Evolutionary conservation across 192 early-diverging fungal species (phyloP).

Genomic region (Powellomyces hirtus): DNA sequence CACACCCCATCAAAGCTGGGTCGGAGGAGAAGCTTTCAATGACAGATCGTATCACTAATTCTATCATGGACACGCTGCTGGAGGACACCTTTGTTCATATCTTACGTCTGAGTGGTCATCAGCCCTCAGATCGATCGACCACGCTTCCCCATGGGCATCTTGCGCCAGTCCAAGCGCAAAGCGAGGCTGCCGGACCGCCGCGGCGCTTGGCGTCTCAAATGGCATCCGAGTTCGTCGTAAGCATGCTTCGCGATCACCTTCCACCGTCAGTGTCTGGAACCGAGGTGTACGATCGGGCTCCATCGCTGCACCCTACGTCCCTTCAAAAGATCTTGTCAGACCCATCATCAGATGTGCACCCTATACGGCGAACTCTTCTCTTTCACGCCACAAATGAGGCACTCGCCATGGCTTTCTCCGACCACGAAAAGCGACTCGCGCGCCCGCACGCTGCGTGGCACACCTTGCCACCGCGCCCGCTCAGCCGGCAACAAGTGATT

Average conservation of each 20-base stretch:
- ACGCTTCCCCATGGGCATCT: no score
- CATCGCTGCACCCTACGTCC: no score
- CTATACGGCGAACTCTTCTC: not conserved
- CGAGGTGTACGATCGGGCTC: no score
- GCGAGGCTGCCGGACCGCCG: not conserved
- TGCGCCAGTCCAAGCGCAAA: no score
- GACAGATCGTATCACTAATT: not conserved
- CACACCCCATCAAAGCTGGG: no score
- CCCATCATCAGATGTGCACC: no score
- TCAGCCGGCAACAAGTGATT: not conserved
- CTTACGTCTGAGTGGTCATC: no score
- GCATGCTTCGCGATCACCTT: not conserved
- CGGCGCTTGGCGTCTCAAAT: not conserved
- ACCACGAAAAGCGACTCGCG: not conserved
- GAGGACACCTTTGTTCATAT: not conserved
- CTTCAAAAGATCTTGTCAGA: no score
- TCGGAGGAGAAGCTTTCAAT: no score
- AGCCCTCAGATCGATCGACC: no score
- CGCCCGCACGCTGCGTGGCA: not conserved
- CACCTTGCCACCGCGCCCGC: not conserved
- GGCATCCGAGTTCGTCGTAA: not conserved
- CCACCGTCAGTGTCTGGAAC: no score
- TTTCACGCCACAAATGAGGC: slow-evolving; percentile 20
- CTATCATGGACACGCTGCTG: not conserved
- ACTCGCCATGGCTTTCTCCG: not conserved